These are phyloP conservation scores for Globisporangium mamillatum DNA, from an alignment of 352 stramenopile species.

Conservation along the genomic window DNA sequence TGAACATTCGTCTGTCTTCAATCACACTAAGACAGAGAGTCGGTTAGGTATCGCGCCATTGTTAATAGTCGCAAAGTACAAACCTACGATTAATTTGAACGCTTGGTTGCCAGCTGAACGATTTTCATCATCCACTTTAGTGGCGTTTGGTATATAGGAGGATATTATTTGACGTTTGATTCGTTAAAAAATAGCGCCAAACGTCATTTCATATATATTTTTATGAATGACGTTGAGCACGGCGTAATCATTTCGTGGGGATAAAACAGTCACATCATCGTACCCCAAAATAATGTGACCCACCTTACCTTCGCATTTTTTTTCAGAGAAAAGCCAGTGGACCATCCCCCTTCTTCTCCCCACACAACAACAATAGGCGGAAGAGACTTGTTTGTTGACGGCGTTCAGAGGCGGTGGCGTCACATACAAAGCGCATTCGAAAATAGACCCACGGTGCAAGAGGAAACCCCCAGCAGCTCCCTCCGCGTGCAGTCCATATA, in stretches of 20 bases:
- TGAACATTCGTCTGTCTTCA: neutral
- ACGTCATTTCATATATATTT: too few species aligned
- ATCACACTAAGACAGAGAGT: neutral
- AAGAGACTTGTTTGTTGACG: neutral
- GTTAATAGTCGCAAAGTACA: neutral
- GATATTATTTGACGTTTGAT: neutral
- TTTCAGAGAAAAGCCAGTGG: conserved; percentile 2
- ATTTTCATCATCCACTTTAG: neutral
- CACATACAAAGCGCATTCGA: neutral
- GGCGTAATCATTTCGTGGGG: neutral
- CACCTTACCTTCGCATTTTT: neutral
- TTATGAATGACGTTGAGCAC: too few species aligned
- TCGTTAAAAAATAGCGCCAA: too few species aligned
- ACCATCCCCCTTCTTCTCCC: neutral
- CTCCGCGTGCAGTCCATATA: neutral
- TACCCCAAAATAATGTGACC: neutral
- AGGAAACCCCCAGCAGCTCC: conserved; percentile 1
- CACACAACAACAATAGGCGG: neutral
- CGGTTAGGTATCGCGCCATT: neutral
- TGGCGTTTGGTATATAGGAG: too few species aligned
- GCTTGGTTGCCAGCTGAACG: neutral
- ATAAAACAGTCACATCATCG: neutral
- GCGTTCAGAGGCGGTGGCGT: neutral
- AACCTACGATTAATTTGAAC: neutral
- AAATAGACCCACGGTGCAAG: neutral